Evolutionary conservation across 805 yeast species (phyloP), one percentile per base, ranked within the genome.

Genomic region (Yarrowia deformans): DNA sequence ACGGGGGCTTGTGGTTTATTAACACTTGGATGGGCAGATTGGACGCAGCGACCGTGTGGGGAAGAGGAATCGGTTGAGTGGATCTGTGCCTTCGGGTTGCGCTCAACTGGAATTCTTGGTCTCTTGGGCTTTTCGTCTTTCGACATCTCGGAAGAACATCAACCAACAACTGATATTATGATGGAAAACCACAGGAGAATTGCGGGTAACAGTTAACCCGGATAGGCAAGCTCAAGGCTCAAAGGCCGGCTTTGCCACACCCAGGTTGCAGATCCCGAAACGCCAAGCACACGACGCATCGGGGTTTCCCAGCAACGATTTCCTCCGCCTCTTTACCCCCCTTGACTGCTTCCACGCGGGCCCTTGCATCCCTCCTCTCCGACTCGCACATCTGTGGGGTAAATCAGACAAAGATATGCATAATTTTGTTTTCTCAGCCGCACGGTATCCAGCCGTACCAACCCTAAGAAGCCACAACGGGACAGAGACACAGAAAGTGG

Each of bases 1-100:
- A 56, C 7, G 60, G 34, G 45, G 64, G 64, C 50, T 42, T 58
- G 64, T 58, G 64, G 50, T 43, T 58, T 58, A 42, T 58, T 58
- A 42, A 16, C 35, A n/a, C 29, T 18, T 42, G 40, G 45, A 19
- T 32, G 34, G 40, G 64, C 50, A 34, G 64, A 32, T 58, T 18
- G 19, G 23, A 34, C 56, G 29, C 49, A 46, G 50, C 29, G 39
- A 10, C 40, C 13, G 56, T 32, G 61, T 40, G 64, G 32, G 39
- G 50, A 42, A 34, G 32, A 4, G 34, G 42, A 29, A 1, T 23
- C 50, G 46, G 49, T 40, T 56, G 45, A 14, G 63, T 55, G 48
- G 48, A 23, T 54, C 56, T 19, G 50, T 5, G 29, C 29, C 29
- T 2, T 2, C 29, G 29, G 29, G 29, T 2, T 23, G 29, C 29